These are phyloP conservation scores for Entomortierella lignicola DNA, from an alignment of 192 early-diverging fungal species.

Conservation along the genomic window DNA sequence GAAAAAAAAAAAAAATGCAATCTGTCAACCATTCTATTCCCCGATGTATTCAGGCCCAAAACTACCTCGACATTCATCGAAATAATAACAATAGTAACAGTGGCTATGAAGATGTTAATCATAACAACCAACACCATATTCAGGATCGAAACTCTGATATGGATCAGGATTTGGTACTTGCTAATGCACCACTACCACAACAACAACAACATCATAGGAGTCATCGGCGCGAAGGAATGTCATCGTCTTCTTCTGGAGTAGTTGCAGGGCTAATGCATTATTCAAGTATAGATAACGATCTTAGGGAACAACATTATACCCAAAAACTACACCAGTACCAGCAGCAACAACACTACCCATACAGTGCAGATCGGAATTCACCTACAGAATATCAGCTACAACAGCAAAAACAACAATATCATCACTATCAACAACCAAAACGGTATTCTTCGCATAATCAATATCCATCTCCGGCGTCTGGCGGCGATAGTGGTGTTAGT, in stretches of 20 bases:
- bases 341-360: slow-evolving; percentile 13
- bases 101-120: neutral
- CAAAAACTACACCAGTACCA: slow-evolving; percentile 14
- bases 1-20: slow-evolving; percentile 19
- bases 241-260: too few relatives aligned
- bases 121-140: too few relatives aligned
- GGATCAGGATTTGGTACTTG: slow-evolving; percentile 16
- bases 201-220: too few relatives aligned
- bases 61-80: slow-evolving; percentile 21
- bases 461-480: neutral
- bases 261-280: neutral
- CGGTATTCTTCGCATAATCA: neutral
- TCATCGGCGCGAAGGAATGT: slow-evolving; percentile 2
- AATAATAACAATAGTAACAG: neutral
- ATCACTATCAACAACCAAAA: slow-evolving; percentile 13
- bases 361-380: slow-evolving; percentile 14
- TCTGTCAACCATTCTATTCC: too few relatives aligned
- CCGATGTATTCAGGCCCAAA: slow-evolving; percentile 24
- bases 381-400: neutral
- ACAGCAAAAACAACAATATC: neutral
- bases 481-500: neutral
- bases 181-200: slow-evolving; percentile 8
- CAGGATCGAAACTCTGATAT: slow-evolving; percentile 21
- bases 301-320: slow-evolving; percentile 1
- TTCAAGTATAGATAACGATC: neutral